A percentile compares a stretch with the other conserved stretches of the same genome.
Evolutionary conservation across 805 yeast species (phyloP).

Genomic region (Wickerhamiella sorbophila): DNA sequence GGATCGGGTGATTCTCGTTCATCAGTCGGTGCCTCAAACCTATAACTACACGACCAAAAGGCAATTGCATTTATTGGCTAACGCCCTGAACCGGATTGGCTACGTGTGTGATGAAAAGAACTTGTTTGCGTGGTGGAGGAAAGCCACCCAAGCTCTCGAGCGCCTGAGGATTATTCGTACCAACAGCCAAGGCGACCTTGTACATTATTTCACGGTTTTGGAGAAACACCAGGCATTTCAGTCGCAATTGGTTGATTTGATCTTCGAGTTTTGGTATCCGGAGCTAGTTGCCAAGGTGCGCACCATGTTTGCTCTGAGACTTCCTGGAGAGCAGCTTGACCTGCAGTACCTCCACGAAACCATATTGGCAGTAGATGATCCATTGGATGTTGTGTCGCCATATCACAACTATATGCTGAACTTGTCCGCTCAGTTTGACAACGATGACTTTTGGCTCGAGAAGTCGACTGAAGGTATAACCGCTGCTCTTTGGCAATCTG

Average conservation of each 20-base stretch:
- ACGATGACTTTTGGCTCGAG: neutral
- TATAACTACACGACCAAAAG: too few relatives aligned
- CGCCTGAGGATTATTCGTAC: neutral
- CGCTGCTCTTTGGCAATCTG: neutral
- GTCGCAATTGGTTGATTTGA: neutral
- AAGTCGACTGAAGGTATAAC: neutral
- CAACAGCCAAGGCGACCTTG: neutral
- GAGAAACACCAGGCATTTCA: neutral
- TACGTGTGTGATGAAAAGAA: neutral
- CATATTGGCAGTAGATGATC: neutral
- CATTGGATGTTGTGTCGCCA: neutral
- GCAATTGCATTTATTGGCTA: neutral
- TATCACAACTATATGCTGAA: neutral
- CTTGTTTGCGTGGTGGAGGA: neutral
- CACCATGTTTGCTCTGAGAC: neutral
- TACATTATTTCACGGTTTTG: too few relatives aligned
- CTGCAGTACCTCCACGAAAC: neutral
- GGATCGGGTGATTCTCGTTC: too few relatives aligned
- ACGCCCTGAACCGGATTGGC: neutral
- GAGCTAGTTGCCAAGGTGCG: neutral
- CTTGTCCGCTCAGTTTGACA: neutral
- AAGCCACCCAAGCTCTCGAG: neutral
- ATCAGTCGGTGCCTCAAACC: too few relatives aligned
- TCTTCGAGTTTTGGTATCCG: neutral
- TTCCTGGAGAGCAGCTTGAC: neutral